Evolutionary conservation across 176 grass and related monocot genomes (phyloP).

Genomic region (Carex myosuroides): DNA sequence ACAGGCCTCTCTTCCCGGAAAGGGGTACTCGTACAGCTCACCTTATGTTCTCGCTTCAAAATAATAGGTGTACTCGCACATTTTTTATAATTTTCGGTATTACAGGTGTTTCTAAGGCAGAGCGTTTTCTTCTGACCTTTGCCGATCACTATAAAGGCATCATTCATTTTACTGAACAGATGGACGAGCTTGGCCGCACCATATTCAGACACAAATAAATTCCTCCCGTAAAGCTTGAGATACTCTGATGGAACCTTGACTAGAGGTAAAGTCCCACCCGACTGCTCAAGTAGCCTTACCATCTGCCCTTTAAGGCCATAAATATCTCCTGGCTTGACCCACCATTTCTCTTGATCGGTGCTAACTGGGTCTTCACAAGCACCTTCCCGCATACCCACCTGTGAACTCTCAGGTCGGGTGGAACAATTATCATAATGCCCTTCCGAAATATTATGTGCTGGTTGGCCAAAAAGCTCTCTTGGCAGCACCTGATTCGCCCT

Average conservation of each 20-base stretch:
- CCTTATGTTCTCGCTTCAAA: constrained; percentile 60
- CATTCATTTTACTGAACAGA: constrained; percentile 52
- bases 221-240: constrained; percentile 38
- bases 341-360: constrained; percentile 29
- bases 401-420: constrained; percentile 13
- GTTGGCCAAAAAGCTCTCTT: constrained; percentile 9
- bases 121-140: constrained; percentile 71
- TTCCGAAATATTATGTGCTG: not conserved
- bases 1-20: constrained; percentile 31
- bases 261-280: constrained; percentile 38
- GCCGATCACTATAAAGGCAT: constrained; percentile 69
- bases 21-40: constrained; percentile 26
- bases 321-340: constrained; percentile 40
- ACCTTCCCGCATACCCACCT: constrained; percentile 7
- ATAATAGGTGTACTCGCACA: constrained; percentile 45
- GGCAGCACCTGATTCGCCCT: not conserved
- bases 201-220: constrained; percentile 38
- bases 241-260: constrained; percentile 41
- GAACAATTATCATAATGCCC: constrained; percentile 26
- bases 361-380: not conserved
- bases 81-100: constrained; percentile 46
- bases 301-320: constrained; percentile 39
- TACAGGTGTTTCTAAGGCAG: constrained; percentile 59
- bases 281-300: constrained; percentile 35
- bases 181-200: constrained; percentile 33